phyloP scores from a whole-genome alignment of 2,329 filamentous ascomycete species.

The Graphilbum ipis-grandicollis region DNA sequence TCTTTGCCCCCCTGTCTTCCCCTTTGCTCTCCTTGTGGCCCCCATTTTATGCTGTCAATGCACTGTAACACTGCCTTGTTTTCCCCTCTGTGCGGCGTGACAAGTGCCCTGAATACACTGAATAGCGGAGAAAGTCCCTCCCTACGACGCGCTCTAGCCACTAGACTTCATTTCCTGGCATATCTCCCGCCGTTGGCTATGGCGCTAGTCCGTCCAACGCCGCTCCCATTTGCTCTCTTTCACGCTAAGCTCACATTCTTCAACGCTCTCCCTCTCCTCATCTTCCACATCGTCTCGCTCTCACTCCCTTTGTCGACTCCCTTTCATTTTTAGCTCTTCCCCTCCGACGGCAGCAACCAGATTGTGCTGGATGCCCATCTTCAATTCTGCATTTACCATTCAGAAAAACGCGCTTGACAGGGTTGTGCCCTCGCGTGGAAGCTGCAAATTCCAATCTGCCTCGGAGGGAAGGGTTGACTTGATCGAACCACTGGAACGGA shows the following conservation, averaged over 20 bases:
- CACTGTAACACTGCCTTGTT: not conserved
- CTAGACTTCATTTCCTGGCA: not conserved
- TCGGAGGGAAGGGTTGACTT: not conserved
- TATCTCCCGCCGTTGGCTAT: not conserved
- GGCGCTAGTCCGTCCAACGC: too few species aligned
- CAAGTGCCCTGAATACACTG: too few species aligned
- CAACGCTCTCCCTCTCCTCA: not conserved
- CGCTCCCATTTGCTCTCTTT: too few species aligned
- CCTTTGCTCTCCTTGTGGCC: conserved; percentile 1
- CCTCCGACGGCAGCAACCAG: too few species aligned
- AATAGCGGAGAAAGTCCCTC: not conserved
- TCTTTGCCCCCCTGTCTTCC: too few species aligned
- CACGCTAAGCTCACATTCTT: not conserved
- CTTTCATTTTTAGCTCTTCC: too few species aligned
- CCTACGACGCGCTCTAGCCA: not conserved
- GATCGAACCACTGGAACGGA: not conserved
- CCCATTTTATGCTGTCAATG: not conserved
- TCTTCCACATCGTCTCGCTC: not conserved
- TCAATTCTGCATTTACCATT: not conserved
- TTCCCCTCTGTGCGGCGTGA: not conserved
- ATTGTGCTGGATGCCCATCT: too few species aligned
- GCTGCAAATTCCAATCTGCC: too few species aligned
- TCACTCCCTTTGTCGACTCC: too few species aligned
- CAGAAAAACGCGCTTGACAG: not conserved
- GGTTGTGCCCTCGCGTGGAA: too few species aligned